These are phyloP conservation scores for Alternaria rosae DNA, from an alignment of 2,329 filamentous ascomycete genomes.

Conservation along the genomic window DNA sequence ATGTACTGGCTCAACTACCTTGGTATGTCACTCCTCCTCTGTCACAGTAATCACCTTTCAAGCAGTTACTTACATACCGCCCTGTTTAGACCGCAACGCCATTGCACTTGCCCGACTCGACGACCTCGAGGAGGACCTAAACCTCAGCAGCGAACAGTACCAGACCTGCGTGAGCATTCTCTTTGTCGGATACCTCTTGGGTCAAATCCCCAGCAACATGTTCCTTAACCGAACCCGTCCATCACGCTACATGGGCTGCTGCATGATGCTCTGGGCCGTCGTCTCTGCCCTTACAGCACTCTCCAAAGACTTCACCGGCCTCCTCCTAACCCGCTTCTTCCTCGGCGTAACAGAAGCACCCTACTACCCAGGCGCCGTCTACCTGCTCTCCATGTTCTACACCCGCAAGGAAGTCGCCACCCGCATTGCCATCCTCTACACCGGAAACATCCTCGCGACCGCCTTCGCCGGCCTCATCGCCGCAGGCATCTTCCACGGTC, in stretches of 20 bases:
- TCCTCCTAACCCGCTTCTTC: constrained; percentile 56
- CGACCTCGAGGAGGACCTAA: constrained; percentile 66
- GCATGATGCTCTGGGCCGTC: constrained; percentile 53
- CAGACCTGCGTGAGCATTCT: constrained; percentile 36
- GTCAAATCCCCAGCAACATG: constrained; percentile 49
- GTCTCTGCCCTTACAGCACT: constrained; percentile 54
- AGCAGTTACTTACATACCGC: constrained; percentile 37
- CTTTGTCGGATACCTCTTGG: constrained; percentile 45
- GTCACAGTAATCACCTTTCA: constrained; percentile 26
- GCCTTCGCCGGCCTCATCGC: constrained; percentile 55
- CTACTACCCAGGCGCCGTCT: constrained; percentile 47
- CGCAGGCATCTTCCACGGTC: constrained; percentile 43
- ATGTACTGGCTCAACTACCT: constrained; percentile 27
- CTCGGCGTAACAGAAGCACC: constrained; percentile 54
- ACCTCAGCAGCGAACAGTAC: constrained; percentile 32
- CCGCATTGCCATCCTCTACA: constrained; percentile 61
- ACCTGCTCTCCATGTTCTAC: constrained; percentile 49
- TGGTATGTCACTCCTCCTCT: constrained; percentile 5
- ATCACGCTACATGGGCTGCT: constrained; percentile 33
- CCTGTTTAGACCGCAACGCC: constrained; percentile 63
- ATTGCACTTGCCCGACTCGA: constrained; percentile 69
- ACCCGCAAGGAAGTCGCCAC: constrained; percentile 48
- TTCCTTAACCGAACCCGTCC: constrained; percentile 44
- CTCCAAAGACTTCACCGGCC: constrained; percentile 52
- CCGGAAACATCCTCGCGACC: constrained; percentile 52